Evolutionary conservation across 805 yeast species (phyloP).

Genomic region (Monosporozyma unispora): DNA sequence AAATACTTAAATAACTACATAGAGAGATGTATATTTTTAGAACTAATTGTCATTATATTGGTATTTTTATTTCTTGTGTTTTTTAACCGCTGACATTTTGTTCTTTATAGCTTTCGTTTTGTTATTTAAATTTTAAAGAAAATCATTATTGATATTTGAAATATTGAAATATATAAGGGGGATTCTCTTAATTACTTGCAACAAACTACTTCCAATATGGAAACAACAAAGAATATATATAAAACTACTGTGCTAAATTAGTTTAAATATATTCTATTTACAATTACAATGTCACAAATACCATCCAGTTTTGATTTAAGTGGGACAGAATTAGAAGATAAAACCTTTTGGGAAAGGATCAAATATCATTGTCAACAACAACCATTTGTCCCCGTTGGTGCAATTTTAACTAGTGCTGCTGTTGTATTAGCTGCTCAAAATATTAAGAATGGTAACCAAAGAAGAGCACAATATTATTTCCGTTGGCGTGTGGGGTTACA

Average conservation of each 20-base stretch:
- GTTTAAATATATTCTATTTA: background rate
- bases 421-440: conserved; percentile 72
- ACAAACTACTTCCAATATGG: background rate
- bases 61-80: background rate
- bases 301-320: conserved; percentile 22
- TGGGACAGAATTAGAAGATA: conserved; percentile 6
- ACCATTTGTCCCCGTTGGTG: conserved; percentile 82
- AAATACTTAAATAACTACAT: background rate
- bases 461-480: conserved; percentile 77
- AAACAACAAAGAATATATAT: background rate
- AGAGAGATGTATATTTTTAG: background rate
- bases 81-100: too few relatives aligned
- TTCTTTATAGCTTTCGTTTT: background rate
- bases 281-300: conserved; percentile 3
- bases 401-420: conserved; percentile 71
- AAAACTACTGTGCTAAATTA: too few relatives aligned
- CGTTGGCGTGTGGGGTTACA: conserved; percentile 86
- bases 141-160: background rate
- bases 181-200: background rate
- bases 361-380: conserved; percentile 65
- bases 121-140: background rate
- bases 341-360: conserved; percentile 33
- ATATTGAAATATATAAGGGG: background rate
- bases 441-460: conserved; percentile 59
- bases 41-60: background rate